These are phyloP conservation scores for Panicum virgatum DNA, from an alignment of 202 grass and related monocot species.

Conservation along the genomic window DNA sequence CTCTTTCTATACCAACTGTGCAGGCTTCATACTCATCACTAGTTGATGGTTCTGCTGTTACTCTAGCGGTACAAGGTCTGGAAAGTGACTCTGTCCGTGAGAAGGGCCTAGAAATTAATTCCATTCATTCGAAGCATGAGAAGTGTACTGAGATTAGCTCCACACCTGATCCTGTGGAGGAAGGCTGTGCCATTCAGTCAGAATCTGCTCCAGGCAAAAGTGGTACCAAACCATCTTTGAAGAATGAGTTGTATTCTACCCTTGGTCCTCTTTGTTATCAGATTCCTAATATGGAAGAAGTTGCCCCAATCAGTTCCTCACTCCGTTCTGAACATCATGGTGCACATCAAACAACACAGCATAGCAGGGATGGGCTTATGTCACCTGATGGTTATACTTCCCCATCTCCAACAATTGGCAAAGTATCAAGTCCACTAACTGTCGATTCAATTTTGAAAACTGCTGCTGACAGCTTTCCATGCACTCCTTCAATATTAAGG, in stretches of 20 bases:
- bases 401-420: constrained; percentile 32
- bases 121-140: constrained; percentile 44
- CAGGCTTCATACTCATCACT: constrained; percentile 29
- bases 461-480: constrained; percentile 79
- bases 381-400: constrained; percentile 43
- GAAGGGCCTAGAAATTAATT: constrained; percentile 43
- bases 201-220: constrained; percentile 41
- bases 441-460: constrained; percentile 79
- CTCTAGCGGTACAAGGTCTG: constrained; percentile 26
- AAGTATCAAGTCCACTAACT: constrained; percentile 41
- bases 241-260: constrained; percentile 39
- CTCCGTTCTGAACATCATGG: constrained; percentile 37
- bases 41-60: constrained; percentile 52
- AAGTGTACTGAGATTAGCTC: constrained; percentile 41
- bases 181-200: constrained; percentile 26
- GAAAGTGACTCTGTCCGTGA: constrained; percentile 48
- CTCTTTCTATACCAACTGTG: constrained; percentile 35
- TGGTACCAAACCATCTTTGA: constrained; percentile 24
- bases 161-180: constrained; percentile 31
- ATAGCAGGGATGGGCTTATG: constrained; percentile 1
- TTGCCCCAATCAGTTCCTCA: constrained; percentile 32
- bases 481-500: constrained; percentile 82
- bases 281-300: constrained; percentile 58
- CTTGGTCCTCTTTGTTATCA: constrained; percentile 80
- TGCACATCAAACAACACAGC: constrained; percentile 32